Evolutionary conservation across 345 rosid genomes (phyloP).

Genomic region (Salix koriyanagi): DNA sequence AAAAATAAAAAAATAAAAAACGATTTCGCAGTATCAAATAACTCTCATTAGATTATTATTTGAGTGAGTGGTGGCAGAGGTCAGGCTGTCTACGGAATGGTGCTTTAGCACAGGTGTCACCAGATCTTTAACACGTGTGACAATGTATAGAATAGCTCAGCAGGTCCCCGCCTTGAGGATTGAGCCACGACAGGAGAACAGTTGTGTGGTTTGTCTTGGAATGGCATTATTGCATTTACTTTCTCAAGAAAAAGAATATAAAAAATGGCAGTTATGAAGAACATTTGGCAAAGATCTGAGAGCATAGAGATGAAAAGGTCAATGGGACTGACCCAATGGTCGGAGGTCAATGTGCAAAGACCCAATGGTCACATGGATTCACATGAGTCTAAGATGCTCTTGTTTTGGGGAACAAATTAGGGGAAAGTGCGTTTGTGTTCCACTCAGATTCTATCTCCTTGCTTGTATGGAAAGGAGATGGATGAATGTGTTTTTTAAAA

Average conservation of each 20-base stretch:
- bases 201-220: no score
- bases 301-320: no score
- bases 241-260: no score
- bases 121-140: conserved; percentile 14
- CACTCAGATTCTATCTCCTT: not conserved
- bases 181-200: conserved; percentile 20
- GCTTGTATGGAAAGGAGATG: not conserved
- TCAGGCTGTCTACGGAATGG: conserved; percentile 21
- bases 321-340: not conserved
- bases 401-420: conserved; percentile 43
- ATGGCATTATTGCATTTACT: no score
- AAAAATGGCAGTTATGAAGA: no score
- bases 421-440: conserved; percentile 8
- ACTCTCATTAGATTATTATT: no score
- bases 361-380: conserved; percentile 34
- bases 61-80: conserved; percentile 10
- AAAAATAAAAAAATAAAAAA: no score
- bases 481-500: not conserved
- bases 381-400: conserved; percentile 43
- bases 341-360: conserved; percentile 10
- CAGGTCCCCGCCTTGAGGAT: conserved; percentile 48
- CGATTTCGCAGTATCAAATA: no score
- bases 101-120: not conserved
- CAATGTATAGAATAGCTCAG: not conserved
- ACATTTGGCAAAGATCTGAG: no score